Evolutionary conservation across 2,329 filamentous ascomycete species (phyloP).

Genomic region (Diaporthe aspalathi): DNA sequence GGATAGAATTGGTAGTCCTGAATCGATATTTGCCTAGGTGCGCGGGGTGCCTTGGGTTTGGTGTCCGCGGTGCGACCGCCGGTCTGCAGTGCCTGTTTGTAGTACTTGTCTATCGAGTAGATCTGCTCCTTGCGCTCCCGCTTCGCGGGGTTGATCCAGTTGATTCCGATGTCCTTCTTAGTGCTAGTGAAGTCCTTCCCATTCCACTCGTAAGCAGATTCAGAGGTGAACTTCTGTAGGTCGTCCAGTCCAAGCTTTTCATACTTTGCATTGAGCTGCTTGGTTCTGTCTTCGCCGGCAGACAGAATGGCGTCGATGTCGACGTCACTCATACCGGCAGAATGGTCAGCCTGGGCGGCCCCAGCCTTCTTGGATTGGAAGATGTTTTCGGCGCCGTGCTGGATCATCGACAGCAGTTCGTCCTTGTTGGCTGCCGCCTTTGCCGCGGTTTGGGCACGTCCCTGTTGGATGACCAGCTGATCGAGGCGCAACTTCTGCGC

Average conservation of each 20-base stretch:
- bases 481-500: constrained; percentile 97
- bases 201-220: constrained; percentile 99
- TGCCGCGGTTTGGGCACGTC: constrained; percentile 87
- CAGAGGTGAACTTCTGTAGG: constrained; percentile 95
- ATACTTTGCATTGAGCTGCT: constrained; percentile 91
- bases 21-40: constrained; percentile 90
- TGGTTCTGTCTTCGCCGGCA: constrained; percentile 88
- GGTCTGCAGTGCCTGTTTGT: constrained; percentile 86
- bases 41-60: constrained; percentile 94
- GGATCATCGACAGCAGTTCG: constrained; percentile 96
- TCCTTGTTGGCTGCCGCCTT: constrained; percentile 97
- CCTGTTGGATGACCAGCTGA: constrained; percentile 97
- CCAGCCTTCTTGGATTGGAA: constrained; percentile 80
- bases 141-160: constrained; percentile 98
- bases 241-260: constrained; percentile 98
- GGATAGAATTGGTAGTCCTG: constrained; percentile 99
- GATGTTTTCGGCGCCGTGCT: constrained; percentile 96
- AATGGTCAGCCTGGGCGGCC: constrained; percentile 69
- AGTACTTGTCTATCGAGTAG: constrained; percentile 99
- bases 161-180: constrained; percentile 92
- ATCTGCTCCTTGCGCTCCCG: constrained; percentile 98
- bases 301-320: constrained; percentile 91
- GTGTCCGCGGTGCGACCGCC: constrained; percentile 82
- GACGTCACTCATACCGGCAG: constrained; percentile 78
- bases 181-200: constrained; percentile 92